Evolutionary conservation across 805 yeast species (phyloP), one percentile per base, ranked within the genome.

Genomic region (Helenozyma baotianmanensis): DNA sequence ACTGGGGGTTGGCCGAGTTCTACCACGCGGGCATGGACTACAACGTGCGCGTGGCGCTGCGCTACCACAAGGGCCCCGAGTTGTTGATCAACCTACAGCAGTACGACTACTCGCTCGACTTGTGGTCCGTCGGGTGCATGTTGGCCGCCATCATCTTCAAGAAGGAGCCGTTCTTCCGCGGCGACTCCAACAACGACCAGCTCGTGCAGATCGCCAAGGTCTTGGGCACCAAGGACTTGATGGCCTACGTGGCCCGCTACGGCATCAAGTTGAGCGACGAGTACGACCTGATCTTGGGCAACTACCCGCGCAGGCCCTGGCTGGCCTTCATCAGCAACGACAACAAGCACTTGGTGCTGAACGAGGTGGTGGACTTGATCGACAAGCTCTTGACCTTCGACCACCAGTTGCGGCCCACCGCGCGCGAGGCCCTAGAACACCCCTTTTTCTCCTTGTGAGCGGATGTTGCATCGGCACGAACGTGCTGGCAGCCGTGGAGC

Each of bases 1-100:
- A 88, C 63, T 88, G 96, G 96, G 96, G 96, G 11, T 64, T 88
- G 40, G 96, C 96, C 6, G 96, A 88, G 56, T 88, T 84, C 53
- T 88, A 88, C 59, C 96, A 88, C 54, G 81, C 83, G 2, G 92
- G 90, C 4, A 83, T 82, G 30, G 94, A 86, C 46, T 88, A 85
- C 62, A 88, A 88, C 51, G 95, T 86, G 14, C 72, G 96, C 40
- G 96, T 88, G 22, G 96, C 96, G 0, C 82, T 94, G 5, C 74
- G 96, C 39, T 87, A 85, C 60, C 87, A 82, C 62, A 88, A 88
- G 63, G 96, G 95, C 8, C 96, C 96, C 1, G 96, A 88, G 61
- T 67, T 88, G 45, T 68, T 88, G 37, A 86, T 88, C 8, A 88
- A 88, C 53, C 72, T 78, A 49, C 81, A 85, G 47, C 80, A 76